Percentiles rank a stretch among this genome's conserved stretches.
phyloP scores from a whole-genome alignment of 768 basidiomycete species.

The Sporobolomyces roseus region DNA sequence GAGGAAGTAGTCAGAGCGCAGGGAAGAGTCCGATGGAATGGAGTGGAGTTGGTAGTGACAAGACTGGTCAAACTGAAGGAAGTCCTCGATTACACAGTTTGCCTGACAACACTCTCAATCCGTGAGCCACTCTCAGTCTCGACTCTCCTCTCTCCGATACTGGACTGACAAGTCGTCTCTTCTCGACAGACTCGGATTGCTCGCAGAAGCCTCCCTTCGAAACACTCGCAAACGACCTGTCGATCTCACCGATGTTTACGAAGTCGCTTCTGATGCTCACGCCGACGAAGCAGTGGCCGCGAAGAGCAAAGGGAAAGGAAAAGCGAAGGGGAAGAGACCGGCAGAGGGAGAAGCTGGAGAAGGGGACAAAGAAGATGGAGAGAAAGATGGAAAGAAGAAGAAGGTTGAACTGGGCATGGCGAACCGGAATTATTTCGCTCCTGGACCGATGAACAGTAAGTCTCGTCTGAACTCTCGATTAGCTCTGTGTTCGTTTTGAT shows the following conservation, averaged over 20 bases:
- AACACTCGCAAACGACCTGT: constrained; percentile 39
- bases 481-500: constrained; percentile 45
- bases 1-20: constrained; percentile 9
- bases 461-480: background rate
- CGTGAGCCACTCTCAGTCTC: constrained; percentile 46
- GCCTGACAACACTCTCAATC: constrained; percentile 88
- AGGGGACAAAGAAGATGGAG: constrained; percentile 11
- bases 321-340: constrained; percentile 27
- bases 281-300: constrained; percentile 1
- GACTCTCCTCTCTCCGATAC: background rate
- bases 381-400: constrained; percentile 12
- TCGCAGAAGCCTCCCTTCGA: constrained; percentile 61
- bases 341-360: constrained; percentile 10
- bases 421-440: constrained; percentile 42
- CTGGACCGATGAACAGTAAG: constrained; percentile 45
- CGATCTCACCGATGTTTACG: constrained; percentile 33
- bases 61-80: constrained; percentile 50
- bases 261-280: constrained; percentile 23
- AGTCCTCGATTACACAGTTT: constrained; percentile 86
- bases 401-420: constrained; percentile 41
- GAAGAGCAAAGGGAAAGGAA: constrained; percentile 27
- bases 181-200: constrained; percentile 60
- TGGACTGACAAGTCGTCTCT: background rate
- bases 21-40: constrained; percentile 35
- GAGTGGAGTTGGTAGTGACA: constrained; percentile 31